Evolutionary conservation across 2,329 filamentous ascomycete species (phyloP).

Genomic region (Diaporthe destruens): DNA sequence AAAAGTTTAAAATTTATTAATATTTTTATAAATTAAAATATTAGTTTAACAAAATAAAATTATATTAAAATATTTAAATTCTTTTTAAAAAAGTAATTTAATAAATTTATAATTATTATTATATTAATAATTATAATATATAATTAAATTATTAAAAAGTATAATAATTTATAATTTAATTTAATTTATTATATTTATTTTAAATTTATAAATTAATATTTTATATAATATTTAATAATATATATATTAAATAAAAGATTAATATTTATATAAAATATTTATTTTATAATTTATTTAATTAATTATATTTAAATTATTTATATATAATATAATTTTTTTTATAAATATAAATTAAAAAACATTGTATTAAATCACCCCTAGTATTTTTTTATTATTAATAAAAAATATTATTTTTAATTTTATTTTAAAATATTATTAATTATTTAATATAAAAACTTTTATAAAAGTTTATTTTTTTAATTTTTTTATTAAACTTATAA

Average conservation of each 20-base stretch:
- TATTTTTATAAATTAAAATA: not conserved
- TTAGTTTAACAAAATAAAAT: not conserved
- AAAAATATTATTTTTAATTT: not conserved
- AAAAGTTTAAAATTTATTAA: not conserved
- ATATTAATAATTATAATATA: not conserved
- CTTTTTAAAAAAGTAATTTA: not conserved
- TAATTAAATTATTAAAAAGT: not conserved
- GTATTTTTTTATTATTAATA: not conserved
- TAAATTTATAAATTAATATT: not conserved
- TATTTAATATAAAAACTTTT: not conserved
- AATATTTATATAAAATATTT: not conserved
- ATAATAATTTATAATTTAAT: too few relatives aligned
- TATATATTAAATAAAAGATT: not conserved
- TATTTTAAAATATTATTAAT: not conserved
- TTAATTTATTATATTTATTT: too few relatives aligned
- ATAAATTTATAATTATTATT: not conserved
- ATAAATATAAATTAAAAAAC: not conserved
- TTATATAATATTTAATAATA: not conserved
- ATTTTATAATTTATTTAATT: not conserved
- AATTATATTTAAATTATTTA: not conserved
- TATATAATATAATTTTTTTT: not conserved
- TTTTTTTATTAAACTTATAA: not conserved
- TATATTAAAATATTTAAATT: not conserved
- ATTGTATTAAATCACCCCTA: not conserved
- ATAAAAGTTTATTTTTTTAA: not conserved